These are phyloP conservation scores for Perkinsus chesapeaki DNA, from an alignment of 169 alveolate species.

Conservation along the genomic window DNA sequence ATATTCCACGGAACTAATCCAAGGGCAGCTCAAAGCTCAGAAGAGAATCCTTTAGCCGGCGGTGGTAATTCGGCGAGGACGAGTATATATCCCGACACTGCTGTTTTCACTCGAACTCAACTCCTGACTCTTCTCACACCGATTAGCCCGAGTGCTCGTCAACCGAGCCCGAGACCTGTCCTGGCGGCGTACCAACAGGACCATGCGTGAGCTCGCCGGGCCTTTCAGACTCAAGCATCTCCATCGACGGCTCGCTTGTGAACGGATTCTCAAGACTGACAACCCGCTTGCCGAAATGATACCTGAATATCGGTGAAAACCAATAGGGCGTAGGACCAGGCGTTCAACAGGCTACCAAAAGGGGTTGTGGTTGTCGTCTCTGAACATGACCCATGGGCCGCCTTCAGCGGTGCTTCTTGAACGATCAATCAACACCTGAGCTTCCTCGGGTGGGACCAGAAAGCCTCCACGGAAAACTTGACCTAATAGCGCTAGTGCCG, in stretches of 20 bases:
- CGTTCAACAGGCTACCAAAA: not conserved
- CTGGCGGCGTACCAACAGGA: not conserved
- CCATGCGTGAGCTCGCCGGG: not conserved
- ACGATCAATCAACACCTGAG: conserved; percentile 13
- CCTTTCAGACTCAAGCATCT: not conserved
- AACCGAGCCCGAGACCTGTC: not conserved
- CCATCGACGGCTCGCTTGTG: not conserved
- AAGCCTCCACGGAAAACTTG: conserved; percentile 36
- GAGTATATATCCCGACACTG: too few relatives aligned
- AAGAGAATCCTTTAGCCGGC: too few relatives aligned
- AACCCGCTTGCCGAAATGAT: not conserved
- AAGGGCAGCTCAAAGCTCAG: too few relatives aligned
- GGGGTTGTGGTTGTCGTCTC: not conserved
- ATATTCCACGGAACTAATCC: too few relatives aligned
- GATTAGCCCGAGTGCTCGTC: too few relatives aligned
- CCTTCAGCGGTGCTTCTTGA: not conserved
- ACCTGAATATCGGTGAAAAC: not conserved
- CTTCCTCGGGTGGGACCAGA: conserved; percentile 36
- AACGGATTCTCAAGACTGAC: not conserved
- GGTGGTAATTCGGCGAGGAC: too few relatives aligned
- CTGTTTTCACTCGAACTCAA: too few relatives aligned
- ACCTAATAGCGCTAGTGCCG: not conserved
- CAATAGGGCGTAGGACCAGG: not conserved
- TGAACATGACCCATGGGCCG: conserved; percentile 10
- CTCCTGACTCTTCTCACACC: too few relatives aligned